A percentile compares a stretch with the other conserved stretches of the same genome.
phyloP scores from a whole-genome alignment of 129 eudicot genomes.

The Flaveria bidentis region DNA sequence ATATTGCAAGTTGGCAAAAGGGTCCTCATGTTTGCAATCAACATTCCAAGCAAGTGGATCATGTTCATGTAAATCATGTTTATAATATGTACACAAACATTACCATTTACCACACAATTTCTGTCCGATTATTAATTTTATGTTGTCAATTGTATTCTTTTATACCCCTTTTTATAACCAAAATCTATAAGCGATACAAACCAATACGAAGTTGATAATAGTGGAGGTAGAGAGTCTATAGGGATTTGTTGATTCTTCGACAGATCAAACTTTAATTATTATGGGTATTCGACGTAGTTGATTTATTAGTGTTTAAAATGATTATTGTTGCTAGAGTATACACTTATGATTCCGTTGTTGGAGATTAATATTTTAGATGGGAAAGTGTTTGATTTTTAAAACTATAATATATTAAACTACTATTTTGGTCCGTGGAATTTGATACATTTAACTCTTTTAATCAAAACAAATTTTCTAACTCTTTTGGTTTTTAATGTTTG shows the following conservation, averaged over 20 bases:
- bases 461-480: no score
- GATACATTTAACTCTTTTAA: no score
- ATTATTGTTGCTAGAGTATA: no score
- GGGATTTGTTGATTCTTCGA: background rate
- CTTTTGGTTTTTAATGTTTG: no score
- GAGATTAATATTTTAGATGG: background rate
- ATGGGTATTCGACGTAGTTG: background rate
- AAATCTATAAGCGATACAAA: background rate
- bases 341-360: no score
- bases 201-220: background rate
- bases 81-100: background rate
- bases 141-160: background rate
- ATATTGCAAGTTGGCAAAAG: constrained; percentile 32
- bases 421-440: no score
- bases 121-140: background rate
- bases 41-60: constrained; percentile 17
- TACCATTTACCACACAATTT: background rate
- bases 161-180: background rate
- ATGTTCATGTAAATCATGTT: background rate
- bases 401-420: background rate
- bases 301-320: background rate
- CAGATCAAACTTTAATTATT: background rate
- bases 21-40: constrained; percentile 17
- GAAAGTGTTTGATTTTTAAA: background rate
- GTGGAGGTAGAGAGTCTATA: no score